phyloP scores from a whole-genome alignment of 495 filamentous ascomycete genomes.

The Staphylotrichum longicolle region DNA sequence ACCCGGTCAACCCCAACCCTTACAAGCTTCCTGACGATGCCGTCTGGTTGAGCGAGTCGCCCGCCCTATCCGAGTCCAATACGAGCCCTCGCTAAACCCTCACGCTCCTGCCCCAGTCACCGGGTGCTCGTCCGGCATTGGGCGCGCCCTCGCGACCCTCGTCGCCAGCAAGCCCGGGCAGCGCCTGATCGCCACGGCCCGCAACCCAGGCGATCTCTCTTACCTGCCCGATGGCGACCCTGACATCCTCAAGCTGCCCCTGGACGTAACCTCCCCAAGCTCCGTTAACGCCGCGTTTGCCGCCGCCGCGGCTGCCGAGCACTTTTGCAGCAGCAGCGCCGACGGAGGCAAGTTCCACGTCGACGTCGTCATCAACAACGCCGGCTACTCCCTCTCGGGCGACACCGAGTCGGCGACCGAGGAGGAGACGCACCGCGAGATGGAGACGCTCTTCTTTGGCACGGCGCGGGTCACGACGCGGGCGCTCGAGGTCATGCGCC shows the following conservation, averaged over 20 bases:
- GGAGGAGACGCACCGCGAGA: conserved; percentile 39
- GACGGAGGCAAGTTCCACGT: conserved; percentile 24
- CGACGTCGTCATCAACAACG: conserved; percentile 57
- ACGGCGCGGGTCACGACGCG: conserved; percentile 45
- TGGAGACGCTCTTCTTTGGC: conserved; percentile 58
- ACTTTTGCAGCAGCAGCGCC: too few relatives aligned
- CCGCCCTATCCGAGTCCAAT: background rate
- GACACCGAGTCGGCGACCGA: conserved; percentile 47
- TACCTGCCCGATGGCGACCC: conserved; percentile 37
- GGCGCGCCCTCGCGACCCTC: conserved; percentile 43
- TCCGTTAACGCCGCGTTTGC: conserved; percentile 46
- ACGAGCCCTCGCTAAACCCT: background rate
- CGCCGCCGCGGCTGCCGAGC: conserved; percentile 22
- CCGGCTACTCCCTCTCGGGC: conserved; percentile 50
- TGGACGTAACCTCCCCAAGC: conserved; percentile 44
- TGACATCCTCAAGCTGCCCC: conserved; percentile 44
- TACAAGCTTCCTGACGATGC: conserved; percentile 49
- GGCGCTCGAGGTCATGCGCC: conserved; percentile 48
- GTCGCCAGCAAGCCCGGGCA: conserved; percentile 41
- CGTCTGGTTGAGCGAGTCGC: conserved; percentile 49
- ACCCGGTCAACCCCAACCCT: conserved; percentile 30
- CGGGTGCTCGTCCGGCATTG: conserved; percentile 52
- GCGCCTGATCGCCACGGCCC: conserved; percentile 52
- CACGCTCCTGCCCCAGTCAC: conserved; percentile 30
- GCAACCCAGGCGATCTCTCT: conserved; percentile 36